These are phyloP conservation scores for Eragrostis nindensis DNA, from an alignment of 176 grass and related monocot genomes.

Conservation along the genomic window DNA sequence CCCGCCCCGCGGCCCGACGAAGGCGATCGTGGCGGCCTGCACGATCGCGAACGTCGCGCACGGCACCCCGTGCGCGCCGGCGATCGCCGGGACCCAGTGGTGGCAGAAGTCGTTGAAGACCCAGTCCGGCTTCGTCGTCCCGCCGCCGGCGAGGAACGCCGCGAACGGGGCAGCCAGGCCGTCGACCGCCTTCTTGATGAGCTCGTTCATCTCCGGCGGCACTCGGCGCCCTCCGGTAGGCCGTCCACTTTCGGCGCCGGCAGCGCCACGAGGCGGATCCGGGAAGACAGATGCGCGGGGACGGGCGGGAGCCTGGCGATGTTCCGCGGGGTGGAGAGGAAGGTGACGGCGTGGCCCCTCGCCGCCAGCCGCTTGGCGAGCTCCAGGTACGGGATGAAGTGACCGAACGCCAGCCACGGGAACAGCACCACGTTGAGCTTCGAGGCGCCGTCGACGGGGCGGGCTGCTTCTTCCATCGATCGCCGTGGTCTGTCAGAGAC, in stretches of 20 bases:
- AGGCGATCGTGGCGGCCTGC: background rate
- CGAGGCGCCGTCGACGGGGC: background rate
- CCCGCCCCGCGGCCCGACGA: conserved; percentile 33
- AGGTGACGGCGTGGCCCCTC: conserved; percentile 47
- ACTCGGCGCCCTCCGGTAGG: conserved; percentile 42
- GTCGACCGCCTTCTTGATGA: conserved; percentile 57
- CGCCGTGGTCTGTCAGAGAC: too few relatives aligned
- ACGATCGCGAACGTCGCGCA: conserved; percentile 28
- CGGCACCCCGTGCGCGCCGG: conserved; percentile 20
- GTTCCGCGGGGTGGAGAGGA: conserved; percentile 65
- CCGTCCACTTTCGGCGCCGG: conserved; percentile 16
- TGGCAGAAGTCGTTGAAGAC: conserved; percentile 50
- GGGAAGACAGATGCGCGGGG: conserved; percentile 1
- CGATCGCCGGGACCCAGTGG: conserved; percentile 41
- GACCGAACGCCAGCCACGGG: conserved; percentile 66
- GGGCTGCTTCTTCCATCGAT: background rate
- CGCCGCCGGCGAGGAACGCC: background rate
- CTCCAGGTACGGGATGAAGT: conserved; percentile 48
- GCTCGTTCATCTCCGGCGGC: conserved; percentile 21
- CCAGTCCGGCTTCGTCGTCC: conserved; percentile 33
- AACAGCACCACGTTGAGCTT: conserved; percentile 52
- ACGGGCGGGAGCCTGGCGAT: conserved; percentile 45
- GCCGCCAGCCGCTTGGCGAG: conserved; percentile 48
- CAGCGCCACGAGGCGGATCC: conserved; percentile 32
- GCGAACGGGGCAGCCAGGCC: conserved; percentile 40